Evolutionary conservation across 2,329 filamentous ascomycete species (phyloP).

Genomic region (Colletotrichum salicis): DNA sequence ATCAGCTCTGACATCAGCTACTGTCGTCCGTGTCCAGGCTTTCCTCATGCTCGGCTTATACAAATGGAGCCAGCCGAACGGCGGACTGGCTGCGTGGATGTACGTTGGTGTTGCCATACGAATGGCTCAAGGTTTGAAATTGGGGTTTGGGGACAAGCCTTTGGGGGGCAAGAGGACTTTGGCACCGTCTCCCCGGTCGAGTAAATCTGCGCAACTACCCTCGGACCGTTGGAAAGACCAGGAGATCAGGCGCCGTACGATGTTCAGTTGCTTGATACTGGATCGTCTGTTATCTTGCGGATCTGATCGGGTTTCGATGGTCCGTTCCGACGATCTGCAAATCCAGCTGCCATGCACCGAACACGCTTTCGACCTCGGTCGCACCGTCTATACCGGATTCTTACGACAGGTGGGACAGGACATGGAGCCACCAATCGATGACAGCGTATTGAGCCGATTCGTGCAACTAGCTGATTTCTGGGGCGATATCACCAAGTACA

Average conservation of each 20-base stretch:
- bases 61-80: slow-evolving; percentile 73
- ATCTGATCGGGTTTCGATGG: slow-evolving; percentile 67
- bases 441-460: slow-evolving; percentile 64
- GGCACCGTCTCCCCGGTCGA: slow-evolving; percentile 25
- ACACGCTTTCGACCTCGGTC: slow-evolving; percentile 70
- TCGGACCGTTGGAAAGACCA: slow-evolving; percentile 47
- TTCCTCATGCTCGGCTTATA: slow-evolving; percentile 78
- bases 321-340: slow-evolving; percentile 67
- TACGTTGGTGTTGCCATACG: slow-evolving; percentile 73
- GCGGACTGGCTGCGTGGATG: slow-evolving; percentile 72
- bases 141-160: slow-evolving; percentile 66
- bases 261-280: slow-evolving; percentile 80
- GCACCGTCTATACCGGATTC: slow-evolving; percentile 65
- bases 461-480: slow-evolving; percentile 68
- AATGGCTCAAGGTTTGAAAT: slow-evolving; percentile 69
- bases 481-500: slow-evolving; percentile 68
- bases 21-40: slow-evolving; percentile 73
- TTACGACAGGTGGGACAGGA: slow-evolving; percentile 44
- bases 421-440: slow-evolving; percentile 44
- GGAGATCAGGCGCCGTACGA: slow-evolving; percentile 74
- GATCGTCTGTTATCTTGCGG: slow-evolving; percentile 76
- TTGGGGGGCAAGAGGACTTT: slow-evolving; percentile 34
- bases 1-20: slow-evolving; percentile 60
- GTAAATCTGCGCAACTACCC: slow-evolving; percentile 22
- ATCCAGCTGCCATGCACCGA: slow-evolving; percentile 77